Conservation (phyloP, 495 filamentous ascomycete genomes). For the Aspergillus taichungensis region DNA sequence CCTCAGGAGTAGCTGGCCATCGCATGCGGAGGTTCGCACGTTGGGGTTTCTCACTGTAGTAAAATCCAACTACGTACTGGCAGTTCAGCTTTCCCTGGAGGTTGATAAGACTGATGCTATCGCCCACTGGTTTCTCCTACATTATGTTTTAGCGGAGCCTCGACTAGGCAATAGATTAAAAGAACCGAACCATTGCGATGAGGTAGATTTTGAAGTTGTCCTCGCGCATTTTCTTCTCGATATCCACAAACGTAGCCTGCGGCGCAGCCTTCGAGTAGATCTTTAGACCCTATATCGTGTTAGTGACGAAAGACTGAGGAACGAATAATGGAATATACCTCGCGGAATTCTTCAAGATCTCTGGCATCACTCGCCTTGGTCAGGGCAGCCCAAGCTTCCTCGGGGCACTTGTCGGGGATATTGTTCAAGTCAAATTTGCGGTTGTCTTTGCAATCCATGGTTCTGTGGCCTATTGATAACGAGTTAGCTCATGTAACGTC, state of each 20-base stretch:
- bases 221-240: slow-evolving; percentile 66
- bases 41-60: slow-evolving; percentile 51
- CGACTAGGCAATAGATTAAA: background rate
- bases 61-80: slow-evolving; percentile 66
- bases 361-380: slow-evolving; percentile 49
- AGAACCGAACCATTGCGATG: slow-evolving; percentile 52
- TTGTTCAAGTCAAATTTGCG: slow-evolving; percentile 56
- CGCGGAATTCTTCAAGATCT: slow-evolving; percentile 67
- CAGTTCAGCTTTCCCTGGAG: slow-evolving; percentile 72
- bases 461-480: slow-evolving; percentile 49
- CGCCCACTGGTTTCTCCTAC: slow-evolving; percentile 46
- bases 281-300: slow-evolving; percentile 41
- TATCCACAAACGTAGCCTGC: slow-evolving; percentile 53
- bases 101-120: slow-evolving; percentile 67
- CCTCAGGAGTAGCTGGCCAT: slow-evolving; percentile 57
- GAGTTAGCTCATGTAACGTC: background rate
- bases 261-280: slow-evolving; percentile 68
- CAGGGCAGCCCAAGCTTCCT: slow-evolving; percentile 64
- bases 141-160: background rate
- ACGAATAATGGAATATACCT: slow-evolving; percentile 31
- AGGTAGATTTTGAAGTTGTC: slow-evolving; percentile 57
- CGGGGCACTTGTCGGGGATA: slow-evolving; percentile 49
- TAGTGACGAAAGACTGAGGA: background rate
- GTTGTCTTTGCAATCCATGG: slow-evolving; percentile 56
- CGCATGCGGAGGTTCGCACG: slow-evolving; percentile 49